Percentiles rank a stretch among this genome's conserved stretches.
phyloP scores from a whole-genome alignment of 1,284 basidiomycete species.

The Exobasidium cylindrosporum region DNA sequence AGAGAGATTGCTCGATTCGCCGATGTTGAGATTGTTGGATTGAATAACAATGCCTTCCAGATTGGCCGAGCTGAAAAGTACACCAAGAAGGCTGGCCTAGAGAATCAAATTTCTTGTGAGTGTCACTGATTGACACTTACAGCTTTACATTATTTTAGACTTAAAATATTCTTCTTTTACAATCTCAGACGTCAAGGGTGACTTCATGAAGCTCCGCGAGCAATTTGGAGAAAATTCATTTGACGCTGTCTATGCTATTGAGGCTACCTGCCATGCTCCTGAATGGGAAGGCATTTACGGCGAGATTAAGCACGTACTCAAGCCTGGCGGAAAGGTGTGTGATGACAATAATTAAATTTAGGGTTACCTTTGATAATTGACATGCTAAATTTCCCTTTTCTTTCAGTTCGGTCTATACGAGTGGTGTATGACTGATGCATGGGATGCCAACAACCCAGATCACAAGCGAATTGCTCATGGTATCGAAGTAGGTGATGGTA shows the following conservation, averaged over 20 bases:
- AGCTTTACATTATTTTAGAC: not conserved
- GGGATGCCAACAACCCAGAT: constrained; percentile 79
- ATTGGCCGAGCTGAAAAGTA: constrained; percentile 79
- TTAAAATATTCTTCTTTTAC: constrained; percentile 3
- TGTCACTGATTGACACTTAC: not conserved
- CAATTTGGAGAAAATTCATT: constrained; percentile 91
- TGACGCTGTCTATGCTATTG: constrained; percentile 97
- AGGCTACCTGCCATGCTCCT: constrained; percentile 95
- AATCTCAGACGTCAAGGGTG: constrained; percentile 56
- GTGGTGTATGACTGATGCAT: constrained; percentile 96
- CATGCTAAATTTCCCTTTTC: constrained; percentile 1
- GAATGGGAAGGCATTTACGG: constrained; percentile 93
- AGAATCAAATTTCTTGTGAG: constrained; percentile 68
- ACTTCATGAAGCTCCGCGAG: constrained; percentile 92
- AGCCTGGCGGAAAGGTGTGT: constrained; percentile 73
- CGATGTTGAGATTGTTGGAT: constrained; percentile 78
- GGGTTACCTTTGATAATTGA: not conserved
- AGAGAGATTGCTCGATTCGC: constrained; percentile 90
- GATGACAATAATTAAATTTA: not conserved
- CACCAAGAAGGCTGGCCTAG: constrained; percentile 74
- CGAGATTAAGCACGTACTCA: constrained; percentile 89
- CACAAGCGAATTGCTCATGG: constrained; percentile 89
- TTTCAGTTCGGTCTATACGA: constrained; percentile 90
- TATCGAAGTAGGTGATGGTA: constrained; percentile 79
- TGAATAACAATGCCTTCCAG: constrained; percentile 98